A percentile compares a stretch with the other conserved stretches of the same genome.
These are phyloP conservation scores for Cajanus cajan DNA, from an alignment of 306 rosid species.

Conservation along the genomic window DNA sequence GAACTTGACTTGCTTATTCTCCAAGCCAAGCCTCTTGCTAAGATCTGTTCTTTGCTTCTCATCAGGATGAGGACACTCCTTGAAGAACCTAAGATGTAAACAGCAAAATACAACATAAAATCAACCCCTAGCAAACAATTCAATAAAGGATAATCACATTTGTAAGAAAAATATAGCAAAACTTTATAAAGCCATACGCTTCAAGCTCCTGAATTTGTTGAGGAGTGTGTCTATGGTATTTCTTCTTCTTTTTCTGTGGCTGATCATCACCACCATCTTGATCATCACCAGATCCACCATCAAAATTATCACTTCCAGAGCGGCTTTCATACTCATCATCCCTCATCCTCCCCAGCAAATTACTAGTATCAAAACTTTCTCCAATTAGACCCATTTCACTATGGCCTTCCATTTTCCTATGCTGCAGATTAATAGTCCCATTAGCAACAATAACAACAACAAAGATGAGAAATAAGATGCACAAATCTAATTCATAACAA, in stretches of 20 bases:
- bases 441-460: not conserved
- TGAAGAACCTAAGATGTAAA: constrained; percentile 64
- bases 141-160: not conserved
- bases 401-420: constrained; percentile 66
- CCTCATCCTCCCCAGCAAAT: constrained; percentile 53
- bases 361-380: constrained; percentile 55
- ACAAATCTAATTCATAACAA: constrained; percentile 4
- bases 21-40: constrained; percentile 67
- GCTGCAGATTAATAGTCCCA: constrained; percentile 39
- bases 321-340: constrained; percentile 83
- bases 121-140: not conserved
- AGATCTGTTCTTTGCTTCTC: constrained; percentile 90
- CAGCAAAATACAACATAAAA: not conserved
- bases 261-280: constrained; percentile 60
- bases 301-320: constrained; percentile 80
- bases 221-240: constrained; percentile 88
- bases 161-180: not conserved
- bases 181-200: constrained; percentile 43
- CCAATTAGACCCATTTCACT: constrained; percentile 52
- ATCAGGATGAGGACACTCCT: constrained; percentile 91
- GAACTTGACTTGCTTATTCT: constrained; percentile 84
- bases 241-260: constrained; percentile 55
- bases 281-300: constrained; percentile 79
- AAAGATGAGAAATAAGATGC: not conserved
- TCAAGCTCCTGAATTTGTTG: constrained; percentile 86